These are phyloP conservation scores for Suillus subalutaceus DNA, from an alignment of 768 basidiomycete species.

Conservation along the genomic window DNA sequence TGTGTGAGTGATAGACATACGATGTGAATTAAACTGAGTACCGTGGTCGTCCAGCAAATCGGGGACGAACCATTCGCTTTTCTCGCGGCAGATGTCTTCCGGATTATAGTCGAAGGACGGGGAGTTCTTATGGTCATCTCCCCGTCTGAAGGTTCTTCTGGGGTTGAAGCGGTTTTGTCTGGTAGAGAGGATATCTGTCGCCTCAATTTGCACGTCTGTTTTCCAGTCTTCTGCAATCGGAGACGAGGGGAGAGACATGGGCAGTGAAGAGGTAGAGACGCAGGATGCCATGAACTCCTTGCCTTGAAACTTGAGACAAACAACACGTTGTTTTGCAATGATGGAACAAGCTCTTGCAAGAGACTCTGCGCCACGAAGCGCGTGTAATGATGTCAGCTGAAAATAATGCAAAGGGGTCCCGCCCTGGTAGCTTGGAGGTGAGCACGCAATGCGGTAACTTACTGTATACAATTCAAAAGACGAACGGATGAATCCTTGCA, in stretches of 20 bases:
- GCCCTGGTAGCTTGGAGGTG: conserved; percentile 36
- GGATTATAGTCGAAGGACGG: conserved; percentile 4
- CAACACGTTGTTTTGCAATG: conserved; percentile 30
- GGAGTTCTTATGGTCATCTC: conserved; percentile 4
- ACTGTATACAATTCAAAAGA: conserved; percentile 11
- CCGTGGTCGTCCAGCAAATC: conserved; percentile 54
- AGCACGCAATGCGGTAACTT: background rate
- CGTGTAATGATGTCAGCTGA: conserved; percentile 42
- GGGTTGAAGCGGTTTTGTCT: background rate
- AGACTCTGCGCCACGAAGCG: conserved; percentile 48
- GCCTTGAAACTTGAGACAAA: conserved; percentile 44
- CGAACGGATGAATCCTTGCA: conserved; percentile 58
- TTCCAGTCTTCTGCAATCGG: conserved; percentile 21
- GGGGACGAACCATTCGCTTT: conserved; percentile 53
- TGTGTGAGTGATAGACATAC: conserved; percentile 21
- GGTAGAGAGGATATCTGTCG: conserved; percentile 1
- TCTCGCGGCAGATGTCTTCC: conserved; percentile 18
- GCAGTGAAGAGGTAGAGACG: conserved; percentile 19
- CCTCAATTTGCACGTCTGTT: conserved; percentile 13
- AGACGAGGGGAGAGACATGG: conserved; percentile 28
- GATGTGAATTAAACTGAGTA: conserved; percentile 15
- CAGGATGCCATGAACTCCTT: background rate
- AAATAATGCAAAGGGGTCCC: conserved; percentile 40
- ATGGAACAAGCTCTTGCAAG: conserved; percentile 35
- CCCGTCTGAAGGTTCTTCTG: conserved; percentile 12